Conservation (phyloP, 345 rosid genomes). For the Salix purpurea region DNA sequence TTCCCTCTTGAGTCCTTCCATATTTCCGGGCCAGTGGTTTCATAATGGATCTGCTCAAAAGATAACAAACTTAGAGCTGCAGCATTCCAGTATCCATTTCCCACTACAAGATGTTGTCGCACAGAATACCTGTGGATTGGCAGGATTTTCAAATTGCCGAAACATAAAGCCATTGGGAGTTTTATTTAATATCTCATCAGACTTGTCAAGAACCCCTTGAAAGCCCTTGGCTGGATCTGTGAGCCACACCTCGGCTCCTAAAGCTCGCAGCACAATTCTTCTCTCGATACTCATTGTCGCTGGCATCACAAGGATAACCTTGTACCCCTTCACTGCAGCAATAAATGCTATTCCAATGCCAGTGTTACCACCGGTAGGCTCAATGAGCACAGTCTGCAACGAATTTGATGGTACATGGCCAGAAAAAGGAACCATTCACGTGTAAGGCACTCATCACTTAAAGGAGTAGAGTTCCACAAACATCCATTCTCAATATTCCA, state of each 20-base stretch:
- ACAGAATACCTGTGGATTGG: conserved; percentile 57
- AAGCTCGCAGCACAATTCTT: conserved; percentile 54
- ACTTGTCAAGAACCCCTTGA: conserved; percentile 37
- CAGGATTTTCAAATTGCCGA: conserved; percentile 51
- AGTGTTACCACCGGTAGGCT: conserved; percentile 68
- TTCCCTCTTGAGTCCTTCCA: conserved; percentile 78
- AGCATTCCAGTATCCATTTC: neutral
- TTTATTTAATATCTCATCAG: conserved; percentile 49
- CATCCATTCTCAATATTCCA: too few species aligned
- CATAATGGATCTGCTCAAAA: conserved; percentile 59
- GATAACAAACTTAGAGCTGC: neutral
- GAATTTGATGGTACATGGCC: neutral
- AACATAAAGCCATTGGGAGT: conserved; percentile 62
- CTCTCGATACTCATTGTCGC: conserved; percentile 53
- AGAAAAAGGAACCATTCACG: neutral
- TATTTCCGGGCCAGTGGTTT: conserved; percentile 72
- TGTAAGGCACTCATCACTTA: too few species aligned
- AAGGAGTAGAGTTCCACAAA: too few species aligned
- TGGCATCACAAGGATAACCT: conserved; percentile 58
- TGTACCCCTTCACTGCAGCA: conserved; percentile 67
- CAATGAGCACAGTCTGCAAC: conserved; percentile 45
- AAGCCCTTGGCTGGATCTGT: conserved; percentile 45
- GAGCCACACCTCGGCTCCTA: conserved; percentile 66
- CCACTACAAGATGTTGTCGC: neutral
- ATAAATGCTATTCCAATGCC: conserved; percentile 73